Conservation (phyloP, 2,329 filamentous ascomycete species). For the Pseudogymnoascus sp. region DNA sequence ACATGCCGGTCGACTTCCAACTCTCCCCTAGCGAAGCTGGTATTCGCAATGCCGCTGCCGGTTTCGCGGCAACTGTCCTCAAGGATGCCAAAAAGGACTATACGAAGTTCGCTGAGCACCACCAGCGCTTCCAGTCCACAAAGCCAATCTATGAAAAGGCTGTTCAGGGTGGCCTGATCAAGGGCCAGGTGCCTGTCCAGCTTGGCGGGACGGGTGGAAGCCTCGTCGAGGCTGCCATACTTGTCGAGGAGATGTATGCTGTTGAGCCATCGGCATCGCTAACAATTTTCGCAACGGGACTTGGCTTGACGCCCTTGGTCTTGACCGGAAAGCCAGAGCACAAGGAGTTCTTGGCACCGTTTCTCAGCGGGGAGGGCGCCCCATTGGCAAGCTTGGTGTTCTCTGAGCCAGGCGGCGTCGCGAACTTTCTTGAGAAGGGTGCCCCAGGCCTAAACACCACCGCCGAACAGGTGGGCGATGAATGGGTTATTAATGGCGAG, state of each 20-base stretch:
- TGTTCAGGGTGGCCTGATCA: constrained; percentile 39
- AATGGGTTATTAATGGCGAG: constrained; percentile 47
- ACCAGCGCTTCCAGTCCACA: constrained; percentile 40
- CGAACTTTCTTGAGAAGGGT: constrained; percentile 44
- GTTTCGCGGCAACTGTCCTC: constrained; percentile 26
- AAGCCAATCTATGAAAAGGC: constrained; percentile 40
- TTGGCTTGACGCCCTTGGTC: constrained; percentile 46
- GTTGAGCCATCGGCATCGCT: constrained; percentile 43
- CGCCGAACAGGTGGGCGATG: constrained; percentile 40
- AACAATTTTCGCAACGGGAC: constrained; percentile 44
- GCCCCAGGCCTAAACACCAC: constrained; percentile 42
- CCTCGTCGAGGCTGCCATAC: constrained; percentile 41
- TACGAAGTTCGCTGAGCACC: constrained; percentile 17
- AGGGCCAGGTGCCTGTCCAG: constrained; percentile 38
- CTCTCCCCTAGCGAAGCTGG: constrained; percentile 25
- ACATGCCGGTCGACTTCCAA: constrained; percentile 26
- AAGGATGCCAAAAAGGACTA: constrained; percentile 25
- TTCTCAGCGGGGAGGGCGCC: constrained; percentile 37
- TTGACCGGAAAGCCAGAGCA: constrained; percentile 36
- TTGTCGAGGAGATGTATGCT: constrained; percentile 47
- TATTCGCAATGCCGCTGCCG: constrained; percentile 25
- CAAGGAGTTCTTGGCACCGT: constrained; percentile 40
- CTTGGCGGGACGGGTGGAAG: constrained; percentile 40
- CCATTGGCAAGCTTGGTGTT: constrained; percentile 45
- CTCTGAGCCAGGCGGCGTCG: constrained; percentile 44